Percentiles rank a stretch among this genome's conserved stretches.
These are phyloP conservation scores for Pyrenochaeta sp. DNA, from an alignment of 2,329 filamentous ascomycete species.

Conservation along the genomic window DNA sequence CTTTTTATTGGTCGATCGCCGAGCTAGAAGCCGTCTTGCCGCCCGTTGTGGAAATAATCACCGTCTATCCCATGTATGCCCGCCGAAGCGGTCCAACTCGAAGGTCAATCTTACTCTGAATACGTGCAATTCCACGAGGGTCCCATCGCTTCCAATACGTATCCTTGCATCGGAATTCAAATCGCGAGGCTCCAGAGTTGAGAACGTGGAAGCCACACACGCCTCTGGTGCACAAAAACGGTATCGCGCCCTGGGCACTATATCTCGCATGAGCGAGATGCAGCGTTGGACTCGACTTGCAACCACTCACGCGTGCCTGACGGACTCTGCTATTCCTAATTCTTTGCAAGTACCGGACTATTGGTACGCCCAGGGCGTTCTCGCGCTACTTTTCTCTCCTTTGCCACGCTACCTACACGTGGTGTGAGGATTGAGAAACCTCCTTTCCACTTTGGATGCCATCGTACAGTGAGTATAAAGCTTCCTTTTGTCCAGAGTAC, in stretches of 20 bases:
- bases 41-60: not conserved
- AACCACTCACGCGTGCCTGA: not conserved
- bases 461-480: not conserved
- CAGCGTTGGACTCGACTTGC: not conserved
- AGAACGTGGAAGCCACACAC: not conserved
- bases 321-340: constrained; percentile 1
- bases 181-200: constrained; percentile 3
- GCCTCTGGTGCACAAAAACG: not conserved
- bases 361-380: constrained; percentile 3
- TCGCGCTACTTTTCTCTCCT: not conserved
- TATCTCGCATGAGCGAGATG: not conserved
- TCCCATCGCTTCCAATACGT: constrained; percentile 6
- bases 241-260: not conserved
- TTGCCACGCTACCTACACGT: constrained; percentile 3
- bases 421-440: not conserved
- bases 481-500: not conserved
- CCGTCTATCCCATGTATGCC: not conserved
- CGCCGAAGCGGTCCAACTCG: not conserved
- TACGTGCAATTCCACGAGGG: not conserved
- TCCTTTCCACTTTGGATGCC: not conserved
- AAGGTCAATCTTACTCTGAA: not conserved
- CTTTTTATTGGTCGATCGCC: not conserved
- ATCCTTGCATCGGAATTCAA: constrained; percentile 20
- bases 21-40: not conserved
- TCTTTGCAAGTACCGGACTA: constrained; percentile 1